These are phyloP conservation scores for Populus deltoides DNA, from an alignment of 345 rosid species.

Conservation along the genomic window DNA sequence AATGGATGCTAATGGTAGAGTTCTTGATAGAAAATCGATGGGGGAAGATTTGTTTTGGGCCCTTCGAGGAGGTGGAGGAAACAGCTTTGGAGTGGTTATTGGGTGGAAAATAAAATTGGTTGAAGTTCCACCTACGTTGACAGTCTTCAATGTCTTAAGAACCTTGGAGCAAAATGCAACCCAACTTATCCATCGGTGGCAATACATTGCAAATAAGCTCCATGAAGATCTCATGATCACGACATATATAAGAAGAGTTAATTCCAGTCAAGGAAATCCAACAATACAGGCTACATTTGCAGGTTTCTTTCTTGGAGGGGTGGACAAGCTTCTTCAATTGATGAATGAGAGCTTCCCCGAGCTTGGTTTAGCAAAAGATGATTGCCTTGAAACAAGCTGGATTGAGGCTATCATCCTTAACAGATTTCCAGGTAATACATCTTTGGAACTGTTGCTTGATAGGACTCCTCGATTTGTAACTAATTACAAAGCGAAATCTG, in stretches of 20 bases:
- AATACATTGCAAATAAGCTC: background rate
- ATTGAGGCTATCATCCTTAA: background rate
- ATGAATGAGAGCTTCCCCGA: background rate
- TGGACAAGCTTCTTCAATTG: background rate
- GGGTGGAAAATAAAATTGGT: background rate
- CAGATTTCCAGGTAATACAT: background rate
- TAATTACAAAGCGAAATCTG: background rate
- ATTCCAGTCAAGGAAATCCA: too few species aligned
- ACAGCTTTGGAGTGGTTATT: background rate
- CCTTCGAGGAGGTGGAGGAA: background rate
- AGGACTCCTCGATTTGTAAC: background rate
- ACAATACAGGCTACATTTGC: background rate
- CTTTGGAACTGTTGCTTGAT: background rate
- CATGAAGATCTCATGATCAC: background rate
- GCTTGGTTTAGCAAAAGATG: background rate
- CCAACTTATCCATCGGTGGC: background rate
- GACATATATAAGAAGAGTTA: background rate
- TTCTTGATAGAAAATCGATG: background rate
- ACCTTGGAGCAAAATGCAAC: background rate
- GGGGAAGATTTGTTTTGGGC: background rate
- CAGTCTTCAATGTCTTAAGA: background rate
- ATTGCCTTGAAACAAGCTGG: background rate
- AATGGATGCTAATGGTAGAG: background rate
- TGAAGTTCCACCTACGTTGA: background rate
- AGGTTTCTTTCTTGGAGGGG: background rate